Conservation (phyloP, 164 flowering plant genomes). For the Stephania japonica region DNA sequence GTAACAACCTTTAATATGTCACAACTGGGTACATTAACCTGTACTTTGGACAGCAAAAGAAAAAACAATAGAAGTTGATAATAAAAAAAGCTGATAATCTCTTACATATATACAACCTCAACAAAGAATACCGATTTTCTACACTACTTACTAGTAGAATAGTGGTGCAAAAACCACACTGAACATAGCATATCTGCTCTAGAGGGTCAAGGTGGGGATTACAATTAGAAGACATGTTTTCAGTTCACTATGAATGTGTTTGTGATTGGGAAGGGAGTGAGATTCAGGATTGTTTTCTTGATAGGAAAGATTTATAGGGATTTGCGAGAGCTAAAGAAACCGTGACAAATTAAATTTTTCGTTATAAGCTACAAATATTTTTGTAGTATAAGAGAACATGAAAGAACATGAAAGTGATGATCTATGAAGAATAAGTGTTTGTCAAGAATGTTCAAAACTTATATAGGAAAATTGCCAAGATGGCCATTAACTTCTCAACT, state of each 20-base stretch:
- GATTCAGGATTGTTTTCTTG: conserved; percentile 2
- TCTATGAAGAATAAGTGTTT: conserved; percentile 11
- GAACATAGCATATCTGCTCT: conserved; percentile 81
- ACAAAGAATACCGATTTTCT: neutral
- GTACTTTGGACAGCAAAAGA: conserved; percentile 11
- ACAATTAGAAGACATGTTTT: conserved; percentile 40
- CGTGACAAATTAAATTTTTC: neutral
- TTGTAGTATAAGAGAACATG: conserved; percentile 4
- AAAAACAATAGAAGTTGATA: neutral
- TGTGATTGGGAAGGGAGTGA: conserved; percentile 15
- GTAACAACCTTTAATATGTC: conserved; percentile 68
- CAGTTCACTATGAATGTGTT: neutral
- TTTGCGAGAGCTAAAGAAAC: neutral
- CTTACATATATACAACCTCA: neutral
- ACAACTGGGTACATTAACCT: conserved; percentile 83
- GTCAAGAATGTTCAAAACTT: conserved; percentile 7
- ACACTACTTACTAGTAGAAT: conserved; percentile 51
- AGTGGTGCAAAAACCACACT: conserved; percentile 79
- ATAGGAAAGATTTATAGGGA: conserved; percentile 9
- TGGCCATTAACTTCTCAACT: neutral
- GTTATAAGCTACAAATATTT: neutral
- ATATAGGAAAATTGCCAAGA: conserved; percentile 11
- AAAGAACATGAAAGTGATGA: conserved; percentile 14
- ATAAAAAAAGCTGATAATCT: neutral
- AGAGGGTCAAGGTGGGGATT: conserved; percentile 53